Base-by-base conservation (phyloP, 148 eudicot genomes). In the Salicornia ramosissima region DNA sequence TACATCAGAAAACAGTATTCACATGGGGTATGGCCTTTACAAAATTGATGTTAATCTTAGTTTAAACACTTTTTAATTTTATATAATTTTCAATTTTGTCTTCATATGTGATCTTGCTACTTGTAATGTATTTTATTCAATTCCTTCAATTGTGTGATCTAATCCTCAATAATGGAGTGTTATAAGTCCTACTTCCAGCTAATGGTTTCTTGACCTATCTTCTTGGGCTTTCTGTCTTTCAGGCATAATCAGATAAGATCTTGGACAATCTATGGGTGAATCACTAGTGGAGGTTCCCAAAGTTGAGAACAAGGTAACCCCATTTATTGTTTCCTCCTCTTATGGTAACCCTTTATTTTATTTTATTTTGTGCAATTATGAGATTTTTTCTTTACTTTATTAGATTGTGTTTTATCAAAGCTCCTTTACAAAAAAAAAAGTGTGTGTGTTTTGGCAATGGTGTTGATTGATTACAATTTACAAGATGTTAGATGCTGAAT, bases 271-370 rank as follows among this genome's bases (percentile, higher is more conserved):
- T 47, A 83, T 86, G 86, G 90, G 90, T 81, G 86, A 86, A 82
- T 86, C 96, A 62, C 50, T 82, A 65, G 81, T 81, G 52, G 89
- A 86, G 77, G 39, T 79, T 78, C 83, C 78, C 14, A 57, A 71
- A 66, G 65, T 77, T 65, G 84, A 82, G 34, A 83, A 80, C 68
- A 80, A 89, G 90, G 97, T 91, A 84, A 70, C 34, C 54, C 76
- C 70, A 58, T 56, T 47, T 74, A 50, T 61, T 80, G 18, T 75
- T 69, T 64, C 58, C 31, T 73, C 81, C 26, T 53, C 56, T 8
- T n/a, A 72, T 74, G 50, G 62, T 31, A n/a, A 70, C 66, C 77
- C 69, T 56, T 75, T 72, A n/a, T 56, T 30, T 69, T 7, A 42
- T 30, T 43, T 25, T 15, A 14, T 14, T 46, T 3, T 49, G 5